These are phyloP conservation scores for Phytopythium oedochilum DNA, from an alignment of 352 stramenopile species.

Conservation along the genomic window DNA sequence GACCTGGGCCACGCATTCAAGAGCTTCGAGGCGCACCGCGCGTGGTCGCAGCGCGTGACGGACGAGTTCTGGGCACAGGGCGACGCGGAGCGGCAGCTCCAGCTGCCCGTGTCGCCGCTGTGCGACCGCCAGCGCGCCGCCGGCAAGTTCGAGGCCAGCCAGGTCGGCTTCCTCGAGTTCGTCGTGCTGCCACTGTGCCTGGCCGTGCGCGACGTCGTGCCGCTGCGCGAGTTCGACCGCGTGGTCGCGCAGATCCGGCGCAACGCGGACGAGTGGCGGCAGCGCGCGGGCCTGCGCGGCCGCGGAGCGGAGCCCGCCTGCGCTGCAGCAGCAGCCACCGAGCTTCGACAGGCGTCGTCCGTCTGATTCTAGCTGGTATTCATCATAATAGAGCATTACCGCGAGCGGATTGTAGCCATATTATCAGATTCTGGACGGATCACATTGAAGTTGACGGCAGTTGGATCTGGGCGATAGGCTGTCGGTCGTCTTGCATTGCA, in stretches of 20 bases:
- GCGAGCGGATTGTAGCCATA: too few species aligned
- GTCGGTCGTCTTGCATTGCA: too few species aligned
- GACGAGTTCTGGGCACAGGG: conserved; percentile 74
- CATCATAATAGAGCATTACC: too few species aligned
- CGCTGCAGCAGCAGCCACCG: background rate
- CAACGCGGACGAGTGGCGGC: conserved; percentile 45
- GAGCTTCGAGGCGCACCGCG: conserved; percentile 46
- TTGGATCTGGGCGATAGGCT: background rate
- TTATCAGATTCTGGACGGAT: too few species aligned
- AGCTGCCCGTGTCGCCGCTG: conserved; percentile 52
- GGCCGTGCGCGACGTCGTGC: conserved; percentile 41
- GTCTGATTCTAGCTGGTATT: too few species aligned
- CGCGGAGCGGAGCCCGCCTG: too few species aligned
- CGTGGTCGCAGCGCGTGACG: conserved; percentile 53
- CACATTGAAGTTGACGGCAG: background rate
- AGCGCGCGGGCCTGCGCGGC: background rate
- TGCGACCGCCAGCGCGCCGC: conserved; percentile 40
- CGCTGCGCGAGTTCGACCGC: conserved; percentile 34
- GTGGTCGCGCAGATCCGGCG: conserved; percentile 38
- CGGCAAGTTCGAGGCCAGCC: conserved; percentile 56
- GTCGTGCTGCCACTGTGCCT: conserved; percentile 64
- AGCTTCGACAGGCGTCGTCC: background rate
- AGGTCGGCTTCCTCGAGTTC: conserved; percentile 74
- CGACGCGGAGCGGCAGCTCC: conserved; percentile 53
- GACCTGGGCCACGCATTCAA: conserved; percentile 68